Base-by-base conservation (phyloP, 345 rosid genomes). In the Hibiscus syriacus region DNA sequence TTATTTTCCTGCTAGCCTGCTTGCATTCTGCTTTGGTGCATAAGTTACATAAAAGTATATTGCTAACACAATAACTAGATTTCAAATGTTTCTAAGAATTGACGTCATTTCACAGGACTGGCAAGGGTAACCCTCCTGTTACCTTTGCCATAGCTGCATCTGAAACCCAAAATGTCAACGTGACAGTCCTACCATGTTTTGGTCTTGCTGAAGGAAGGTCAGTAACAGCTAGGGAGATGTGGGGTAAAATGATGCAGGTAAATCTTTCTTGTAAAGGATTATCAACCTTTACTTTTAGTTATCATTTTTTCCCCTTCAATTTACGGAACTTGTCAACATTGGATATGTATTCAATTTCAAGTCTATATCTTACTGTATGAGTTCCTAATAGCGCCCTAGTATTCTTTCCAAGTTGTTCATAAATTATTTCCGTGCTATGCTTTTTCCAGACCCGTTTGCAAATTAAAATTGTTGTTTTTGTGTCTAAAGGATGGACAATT, bases 151-250 rank as follows among this genome's bases (percentile, higher is more conserved):
- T 90, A 73, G 87, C 97, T 79, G 92, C 99, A 61, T 86, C 87
- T 83, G 99, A 93, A 82, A 90, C 97, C 64, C 99, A 93, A 81
- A 93, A 93, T 58, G 99, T 93, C 38, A 90, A 73, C 66, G 97
- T 90, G 62, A 87, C 97, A 48, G 97, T 90, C 73, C 75, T 87
- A 26, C 99, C 99, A 23, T 83, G 81, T 80, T 93, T 93, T 86
- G 99, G 97, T 56, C 83, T 93, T 69, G 81, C 99, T 66, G 96
- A 86, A 75, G 94, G 73, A 72, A 86, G 87, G 70, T 45, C 49
- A 70, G 41, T 81, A 39, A 90, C 99, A 36, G 96, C 99, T 36
- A 93, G 85, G 79, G 85, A 83, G 56, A 79, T 90, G 90, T 93
- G 99, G 99, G 82, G 72, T 50, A 86, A 66, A 54, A 90, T 93